phyloP scores from a whole-genome alignment of 202 grass and related monocot genomes.

The Saccharum hybrid region DNA sequence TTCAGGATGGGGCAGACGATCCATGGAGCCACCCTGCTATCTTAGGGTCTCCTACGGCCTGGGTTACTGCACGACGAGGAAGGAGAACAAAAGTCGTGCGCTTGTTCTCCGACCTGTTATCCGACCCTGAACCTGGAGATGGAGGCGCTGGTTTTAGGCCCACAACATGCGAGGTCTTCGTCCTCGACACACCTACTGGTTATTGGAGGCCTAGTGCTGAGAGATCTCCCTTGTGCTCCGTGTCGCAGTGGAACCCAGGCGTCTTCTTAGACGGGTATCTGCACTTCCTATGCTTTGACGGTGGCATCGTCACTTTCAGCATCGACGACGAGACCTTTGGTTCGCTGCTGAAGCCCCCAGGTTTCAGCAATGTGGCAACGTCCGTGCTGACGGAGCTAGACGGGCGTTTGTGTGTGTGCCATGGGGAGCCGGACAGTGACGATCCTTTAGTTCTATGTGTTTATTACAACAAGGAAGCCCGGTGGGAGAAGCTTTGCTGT shows the following conservation, averaged over 20 bases:
- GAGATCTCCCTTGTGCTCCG: neutral
- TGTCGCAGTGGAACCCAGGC: neutral
- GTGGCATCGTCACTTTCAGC: slow-evolving; percentile 4
- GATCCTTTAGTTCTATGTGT: neutral
- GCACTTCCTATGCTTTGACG: neutral
- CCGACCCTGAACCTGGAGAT: too few species aligned
- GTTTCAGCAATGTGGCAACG: accelerated
- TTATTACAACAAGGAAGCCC: neutral
- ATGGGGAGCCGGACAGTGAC: neutral
- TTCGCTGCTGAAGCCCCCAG: neutral
- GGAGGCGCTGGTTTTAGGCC: too few species aligned
- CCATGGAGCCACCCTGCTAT: neutral
- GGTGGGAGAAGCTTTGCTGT: slow-evolving; percentile 10
- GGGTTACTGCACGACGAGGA: neutral
- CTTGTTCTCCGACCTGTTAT: neutral
- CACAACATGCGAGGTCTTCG: slow-evolving; percentile 32
- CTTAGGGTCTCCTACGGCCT: neutral
- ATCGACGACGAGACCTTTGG: slow-evolving; percentile 9
- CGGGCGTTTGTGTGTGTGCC: slow-evolving; percentile 18
- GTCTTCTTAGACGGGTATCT: neutral
- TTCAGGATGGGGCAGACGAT: neutral
- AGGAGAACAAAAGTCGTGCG: slow-evolving; percentile 27
- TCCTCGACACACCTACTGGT: neutral
- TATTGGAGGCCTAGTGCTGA: neutral
- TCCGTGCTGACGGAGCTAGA: slow-evolving; percentile 16